Evolutionary conservation across 495 filamentous ascomycete genomes (phyloP), one percentile per base, ranked within the genome.

Genomic region (Evernia prunastri): DNA sequence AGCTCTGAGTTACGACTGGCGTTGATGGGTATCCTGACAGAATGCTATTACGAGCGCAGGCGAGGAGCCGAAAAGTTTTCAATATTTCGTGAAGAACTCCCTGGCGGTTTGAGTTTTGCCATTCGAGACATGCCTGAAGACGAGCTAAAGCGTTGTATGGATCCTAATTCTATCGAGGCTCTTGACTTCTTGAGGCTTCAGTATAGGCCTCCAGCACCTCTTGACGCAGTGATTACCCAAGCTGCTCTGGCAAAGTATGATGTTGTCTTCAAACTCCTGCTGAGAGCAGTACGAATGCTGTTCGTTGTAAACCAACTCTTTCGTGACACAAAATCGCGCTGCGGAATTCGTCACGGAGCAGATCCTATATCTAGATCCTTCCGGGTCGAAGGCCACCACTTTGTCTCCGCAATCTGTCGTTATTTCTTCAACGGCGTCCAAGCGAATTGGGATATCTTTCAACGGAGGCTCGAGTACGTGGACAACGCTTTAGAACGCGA

Each of bases 1-100:
- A 94, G 89, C 72, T 96, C 91, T 8, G 94, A 98, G 69, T 77
- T 98, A 36, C 85, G 91, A 1, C 79, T 97, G 4, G 90, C 90
- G 18, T 79, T 98, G 45, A 96, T 92, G 81, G 93, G 91, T 0
- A 81, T 97, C 17, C 79, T 98, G 17, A 83, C 82, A 4, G 93
- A 96, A 64, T 88, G 84, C 64, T 90, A 90, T 64, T 69, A 76
- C 71, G 56, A 62, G 7, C 68, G 63, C 36, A 63, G 68, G n/a
- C 64, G 73, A 37, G 17, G 29, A 35, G 63, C 53, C 9, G 66
- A 69, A 53, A 73, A 70, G 37, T 25, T 51, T 11, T 60, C 64
- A 20, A 25, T 59, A 49, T 66, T 71, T 68, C 33, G 78, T 72
- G 13, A 75, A 80, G 82, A 87, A 33, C 77, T 96, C 3, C 91